Conservation (phyloP, 75 land plant genomes). For the Adiantum capillusveneris region DNA sequence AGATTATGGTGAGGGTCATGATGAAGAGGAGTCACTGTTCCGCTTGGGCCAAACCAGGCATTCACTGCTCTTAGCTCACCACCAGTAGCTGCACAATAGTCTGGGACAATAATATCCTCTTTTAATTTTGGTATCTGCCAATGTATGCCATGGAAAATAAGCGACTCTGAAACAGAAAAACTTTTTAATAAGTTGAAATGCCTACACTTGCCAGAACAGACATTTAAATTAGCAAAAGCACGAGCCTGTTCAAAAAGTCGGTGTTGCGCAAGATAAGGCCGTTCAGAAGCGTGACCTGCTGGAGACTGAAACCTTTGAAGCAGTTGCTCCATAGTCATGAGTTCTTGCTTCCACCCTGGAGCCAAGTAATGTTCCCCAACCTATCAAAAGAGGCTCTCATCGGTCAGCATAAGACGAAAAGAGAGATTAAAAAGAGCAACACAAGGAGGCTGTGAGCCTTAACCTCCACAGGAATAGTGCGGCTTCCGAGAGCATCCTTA, state of each 20-base stretch:
- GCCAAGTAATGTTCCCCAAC: constrained; percentile 89
- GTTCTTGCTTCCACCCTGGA: constrained; percentile 93
- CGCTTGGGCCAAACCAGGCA: constrained; percentile 98
- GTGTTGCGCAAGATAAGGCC: constrained; percentile 95
- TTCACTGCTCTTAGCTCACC: constrained; percentile 80
- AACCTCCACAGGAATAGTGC: constrained; percentile 99
- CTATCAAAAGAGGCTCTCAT: too few species aligned
- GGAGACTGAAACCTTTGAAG: constrained; percentile 47
- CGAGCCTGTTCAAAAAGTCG: constrained; percentile 89
- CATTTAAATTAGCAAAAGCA: too few species aligned
- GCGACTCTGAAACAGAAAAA: background rate
- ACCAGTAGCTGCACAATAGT: constrained; percentile 55
- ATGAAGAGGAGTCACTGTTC: constrained; percentile 94
- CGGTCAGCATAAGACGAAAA: too few species aligned
- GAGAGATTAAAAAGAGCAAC: too few species aligned
- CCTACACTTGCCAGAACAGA: too few species aligned
- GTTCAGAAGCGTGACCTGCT: constrained; percentile 16
- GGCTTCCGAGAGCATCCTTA: constrained; percentile 56
- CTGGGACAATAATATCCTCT: constrained; percentile 66
- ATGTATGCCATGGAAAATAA: constrained; percentile 3
- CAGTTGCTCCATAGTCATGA: constrained; percentile 76
- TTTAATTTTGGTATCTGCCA: constrained; percentile 70
- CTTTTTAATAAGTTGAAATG: background rate
- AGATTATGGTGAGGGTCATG: constrained; percentile 97
- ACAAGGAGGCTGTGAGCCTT: too few species aligned